phyloP scores from a whole-genome alignment of 352 stramenopile genomes.

The Phytophthora sp. region DNA sequence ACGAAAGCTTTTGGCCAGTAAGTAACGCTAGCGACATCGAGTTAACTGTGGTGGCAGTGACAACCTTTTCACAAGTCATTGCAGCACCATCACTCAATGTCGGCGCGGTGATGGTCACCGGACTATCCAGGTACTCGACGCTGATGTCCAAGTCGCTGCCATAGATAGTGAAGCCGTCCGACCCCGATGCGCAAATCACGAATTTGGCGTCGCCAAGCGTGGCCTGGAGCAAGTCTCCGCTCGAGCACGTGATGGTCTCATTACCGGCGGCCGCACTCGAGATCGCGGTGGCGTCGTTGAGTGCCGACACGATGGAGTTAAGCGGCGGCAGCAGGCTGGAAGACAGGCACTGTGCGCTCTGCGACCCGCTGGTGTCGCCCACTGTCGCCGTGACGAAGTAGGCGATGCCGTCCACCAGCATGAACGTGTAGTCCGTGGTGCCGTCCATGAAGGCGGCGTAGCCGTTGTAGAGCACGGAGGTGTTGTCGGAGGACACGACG shows the following conservation, averaged over 20 bases:
- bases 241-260: conserved; percentile 18
- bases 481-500: conserved; percentile 14
- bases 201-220: conserved; percentile 20
- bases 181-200: conserved; percentile 11
- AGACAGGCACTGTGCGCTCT: conserved; percentile 15
- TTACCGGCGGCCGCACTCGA: not conserved
- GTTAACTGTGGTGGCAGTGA: conserved; percentile 3
- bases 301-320: conserved; percentile 13
- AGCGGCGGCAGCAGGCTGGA: conserved; percentile 10
- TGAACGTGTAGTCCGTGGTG: conserved; percentile 16
- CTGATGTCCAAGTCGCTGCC: conserved; percentile 14
- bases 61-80: conserved; percentile 13
- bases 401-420: conserved; percentile 25
- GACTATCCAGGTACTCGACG: conserved; percentile 10
- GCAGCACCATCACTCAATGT: not conserved
- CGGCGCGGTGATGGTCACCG: conserved; percentile 9
- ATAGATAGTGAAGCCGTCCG: conserved; percentile 5
- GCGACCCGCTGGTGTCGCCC: not conserved
- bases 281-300: conserved; percentile 11
- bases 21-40: conserved; percentile 17
- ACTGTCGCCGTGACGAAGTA: conserved; percentile 19
- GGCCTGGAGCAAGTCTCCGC: conserved; percentile 19
- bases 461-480: conserved; percentile 25
- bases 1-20: not conserved
- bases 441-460: conserved; percentile 17